phyloP scores from a whole-genome alignment of 2,329 filamentous ascomycete species.

The Botrytis porri region DNA sequence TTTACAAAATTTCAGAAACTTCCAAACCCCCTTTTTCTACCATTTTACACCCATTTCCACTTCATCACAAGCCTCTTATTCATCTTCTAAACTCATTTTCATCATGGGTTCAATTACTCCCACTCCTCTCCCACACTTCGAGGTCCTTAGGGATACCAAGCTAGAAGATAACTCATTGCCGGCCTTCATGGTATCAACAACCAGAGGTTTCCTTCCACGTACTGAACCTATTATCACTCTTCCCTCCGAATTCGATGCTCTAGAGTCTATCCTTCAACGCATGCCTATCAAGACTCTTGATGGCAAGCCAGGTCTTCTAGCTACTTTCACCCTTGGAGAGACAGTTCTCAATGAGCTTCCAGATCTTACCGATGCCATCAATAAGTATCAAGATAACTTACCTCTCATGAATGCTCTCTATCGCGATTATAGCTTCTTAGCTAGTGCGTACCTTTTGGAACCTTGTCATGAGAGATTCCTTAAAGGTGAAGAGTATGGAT shows the following conservation, averaged over 20 bases:
- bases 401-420: constrained; percentile 83
- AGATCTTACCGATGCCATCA: constrained; percentile 70
- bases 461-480: constrained; percentile 77
- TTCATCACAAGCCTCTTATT: constrained; percentile 2
- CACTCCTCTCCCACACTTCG: constrained; percentile 44
- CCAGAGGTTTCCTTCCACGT: constrained; percentile 71
- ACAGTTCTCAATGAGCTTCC: constrained; percentile 72
- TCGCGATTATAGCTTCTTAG: constrained; percentile 87
- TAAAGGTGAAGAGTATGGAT: constrained; percentile 71
- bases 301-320: constrained; percentile 75
- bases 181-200: constrained; percentile 76
- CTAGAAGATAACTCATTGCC: constrained; percentile 62
- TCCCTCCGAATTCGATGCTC: constrained; percentile 68
- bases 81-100: constrained; percentile 14
- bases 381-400: constrained; percentile 70
- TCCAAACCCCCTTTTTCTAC: constrained; percentile 16
- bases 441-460: constrained; percentile 86
- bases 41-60: constrained; percentile 9
- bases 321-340: constrained; percentile 68
- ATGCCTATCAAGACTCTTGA: constrained; percentile 76
- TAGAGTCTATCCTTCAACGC: constrained; percentile 69
- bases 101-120: constrained; percentile 37
- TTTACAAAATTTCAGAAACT: neutral
- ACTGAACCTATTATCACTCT: constrained; percentile 60
- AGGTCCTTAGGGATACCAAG: constrained; percentile 60